Base-by-base conservation (phyloP, 2,329 filamentous ascomycete genomes). In the Paracamarosporium sp. region DNA sequence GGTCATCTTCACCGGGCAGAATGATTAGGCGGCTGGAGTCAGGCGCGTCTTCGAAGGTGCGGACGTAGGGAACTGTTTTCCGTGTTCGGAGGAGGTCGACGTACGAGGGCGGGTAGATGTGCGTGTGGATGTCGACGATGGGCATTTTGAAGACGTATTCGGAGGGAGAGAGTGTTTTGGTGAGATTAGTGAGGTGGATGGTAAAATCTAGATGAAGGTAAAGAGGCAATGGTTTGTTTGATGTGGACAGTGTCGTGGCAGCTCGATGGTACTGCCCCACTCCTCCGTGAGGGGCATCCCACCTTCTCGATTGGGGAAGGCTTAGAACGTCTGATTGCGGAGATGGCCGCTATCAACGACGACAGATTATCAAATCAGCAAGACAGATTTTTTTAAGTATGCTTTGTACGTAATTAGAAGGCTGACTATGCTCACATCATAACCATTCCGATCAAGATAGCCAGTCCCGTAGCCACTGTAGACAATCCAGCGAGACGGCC, bases 11-110 rank as follows among this genome's bases (percentile, higher is more conserved):
- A 50, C 81, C 78, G 2, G 87, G 84, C 5, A 91, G 81, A 54
- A 91, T 87, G 59, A 91, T 86, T 55, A 92, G 85, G 12, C 89
- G 87, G 43, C 87, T 85, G 41, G 86, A 85, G 24, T 75, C 64
- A 0, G 74, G 74, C 1, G 85, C 56, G 81, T 78, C 75, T 22
- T 71, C 81, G 66, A 92, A 92, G 17, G 82, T 84, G 57, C 89
- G 85, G 56, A 93, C 87, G 57, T 93, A 86, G 31, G 91, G 91
- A 60, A 93, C 90, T 22, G 80, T 81, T 45, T 79, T 81, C 60
- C 86, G 82, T 11, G 80, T 78, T 36, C 83, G 81, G 11, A 88
- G 80, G 47, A 88, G 81, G 51, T 80, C 75, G 75, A 88, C 83
- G 71, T 86, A 88, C 28, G 82, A 80, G 7, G 83, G 84, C 1